A percentile compares a stretch with the other conserved stretches of the same genome.
Evolutionary conservation across 2,329 filamentous ascomycete genomes (phyloP).

Genomic region (Cladosporium sp.): DNA sequence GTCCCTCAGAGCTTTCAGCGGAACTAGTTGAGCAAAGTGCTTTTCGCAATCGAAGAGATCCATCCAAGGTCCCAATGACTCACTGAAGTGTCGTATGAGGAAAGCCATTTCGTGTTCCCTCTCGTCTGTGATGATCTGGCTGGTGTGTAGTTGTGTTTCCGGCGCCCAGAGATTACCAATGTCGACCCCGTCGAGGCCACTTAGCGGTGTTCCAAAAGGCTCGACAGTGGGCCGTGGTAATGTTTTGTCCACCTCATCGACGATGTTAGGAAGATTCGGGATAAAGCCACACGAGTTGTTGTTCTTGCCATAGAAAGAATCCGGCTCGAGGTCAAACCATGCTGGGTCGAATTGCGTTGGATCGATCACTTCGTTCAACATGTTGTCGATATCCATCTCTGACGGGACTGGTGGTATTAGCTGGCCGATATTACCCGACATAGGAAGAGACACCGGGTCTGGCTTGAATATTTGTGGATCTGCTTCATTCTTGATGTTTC

Average conservation of each 20-base stretch:
- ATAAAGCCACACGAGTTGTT: slow-evolving; percentile 32
- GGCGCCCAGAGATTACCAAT: slow-evolving; percentile 24
- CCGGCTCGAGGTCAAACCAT: slow-evolving; percentile 30
- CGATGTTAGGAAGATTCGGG: slow-evolving; percentile 28
- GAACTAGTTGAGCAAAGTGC: slow-evolving; percentile 59
- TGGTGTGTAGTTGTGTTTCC: slow-evolving; percentile 29
- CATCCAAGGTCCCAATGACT: slow-evolving; percentile 58
- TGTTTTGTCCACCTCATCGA: slow-evolving; percentile 28
- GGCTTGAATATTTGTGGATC: slow-evolving; percentile 4
- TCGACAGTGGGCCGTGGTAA: slow-evolving; percentile 1
- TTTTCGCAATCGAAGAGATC: slow-evolving; percentile 53
- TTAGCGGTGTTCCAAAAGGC: slow-evolving; percentile 2
- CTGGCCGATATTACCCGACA: not conserved
- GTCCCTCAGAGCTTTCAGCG: slow-evolving; percentile 51
- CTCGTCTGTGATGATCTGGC: slow-evolving; percentile 31
- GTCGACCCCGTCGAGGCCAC: slow-evolving; percentile 2
- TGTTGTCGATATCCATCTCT: slow-evolving; percentile 11
- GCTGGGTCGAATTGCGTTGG: slow-evolving; percentile 27
- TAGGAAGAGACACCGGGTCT: not conserved
- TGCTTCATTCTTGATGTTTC: not conserved
- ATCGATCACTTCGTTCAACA: slow-evolving; percentile 9
- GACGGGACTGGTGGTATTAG: not conserved
- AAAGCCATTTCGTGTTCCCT: slow-evolving; percentile 56
- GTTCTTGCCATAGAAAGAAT: slow-evolving; percentile 25
- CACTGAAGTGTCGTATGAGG: slow-evolving; percentile 56